Percentiles rank a stretch among this genome's conserved stretches.
These are phyloP conservation scores for Urtica urens DNA, from an alignment of 306 rosid genomes.

Conservation along the genomic window DNA sequence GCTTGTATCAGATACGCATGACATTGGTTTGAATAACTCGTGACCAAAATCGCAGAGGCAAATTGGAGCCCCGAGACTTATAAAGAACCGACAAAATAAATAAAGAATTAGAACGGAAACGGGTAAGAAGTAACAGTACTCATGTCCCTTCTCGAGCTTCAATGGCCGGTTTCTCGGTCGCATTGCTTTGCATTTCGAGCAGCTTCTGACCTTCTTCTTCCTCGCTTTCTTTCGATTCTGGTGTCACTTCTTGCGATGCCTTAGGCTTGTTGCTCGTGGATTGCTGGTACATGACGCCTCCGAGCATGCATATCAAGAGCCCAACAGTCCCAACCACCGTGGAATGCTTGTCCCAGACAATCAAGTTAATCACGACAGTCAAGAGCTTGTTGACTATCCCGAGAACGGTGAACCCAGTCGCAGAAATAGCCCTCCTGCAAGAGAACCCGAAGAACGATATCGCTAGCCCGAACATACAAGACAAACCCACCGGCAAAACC, in stretches of 20 bases:
- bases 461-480: constrained; percentile 60
- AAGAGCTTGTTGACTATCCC: constrained; percentile 77
- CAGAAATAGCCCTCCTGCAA: constrained; percentile 70
- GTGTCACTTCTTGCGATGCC: constrained; percentile 27
- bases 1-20: background rate
- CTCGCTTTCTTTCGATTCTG: constrained; percentile 21
- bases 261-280: constrained; percentile 53
- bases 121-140: constrained; percentile 1
- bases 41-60: background rate
- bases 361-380: constrained; percentile 62
- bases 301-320: constrained; percentile 64
- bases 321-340: constrained; percentile 70
- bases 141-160: constrained; percentile 29
- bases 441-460: constrained; percentile 85
- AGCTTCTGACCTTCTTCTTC: constrained; percentile 49
- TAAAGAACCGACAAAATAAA: background rate
- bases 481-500: constrained; percentile 55
- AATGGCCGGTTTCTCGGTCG: constrained; percentile 16
- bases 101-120: background rate
- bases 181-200: constrained; percentile 43
- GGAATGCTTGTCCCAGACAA: constrained; percentile 77
- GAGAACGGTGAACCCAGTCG: constrained; percentile 79
- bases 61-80: background rate
- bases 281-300: constrained; percentile 69
- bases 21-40: background rate